phyloP scores from a whole-genome alignment of 306 rosid species.

The Lathyrus oleraceus region DNA sequence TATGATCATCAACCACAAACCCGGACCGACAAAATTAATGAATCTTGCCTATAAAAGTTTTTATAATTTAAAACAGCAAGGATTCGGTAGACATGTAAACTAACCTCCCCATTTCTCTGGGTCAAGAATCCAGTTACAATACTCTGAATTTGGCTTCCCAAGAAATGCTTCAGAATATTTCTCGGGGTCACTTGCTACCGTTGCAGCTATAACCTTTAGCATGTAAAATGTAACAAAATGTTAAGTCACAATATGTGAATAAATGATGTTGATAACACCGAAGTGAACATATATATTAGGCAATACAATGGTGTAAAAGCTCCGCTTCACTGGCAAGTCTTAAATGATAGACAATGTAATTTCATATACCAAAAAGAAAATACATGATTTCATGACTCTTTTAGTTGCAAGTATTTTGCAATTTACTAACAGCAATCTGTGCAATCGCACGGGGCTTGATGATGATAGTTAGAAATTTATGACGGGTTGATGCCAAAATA shows the following conservation, averaged over 20 bases:
- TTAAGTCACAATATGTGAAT: slow-evolving; percentile 9
- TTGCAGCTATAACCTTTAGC: slow-evolving; percentile 84
- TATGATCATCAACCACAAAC: slow-evolving; percentile 18
- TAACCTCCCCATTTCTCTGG: slow-evolving; percentile 98
- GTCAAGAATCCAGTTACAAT: slow-evolving; percentile 91
- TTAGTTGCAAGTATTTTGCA: background rate
- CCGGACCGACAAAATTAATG: slow-evolving; percentile 13
- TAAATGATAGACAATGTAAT: slow-evolving; percentile 13
- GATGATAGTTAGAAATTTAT: background rate
- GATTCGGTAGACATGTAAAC: slow-evolving; percentile 31
- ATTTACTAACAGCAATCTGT: slow-evolving; percentile 5
- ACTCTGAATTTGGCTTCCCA: slow-evolving; percentile 84
- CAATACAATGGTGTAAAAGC: slow-evolving; percentile 6
- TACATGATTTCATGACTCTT: slow-evolving; percentile 4
- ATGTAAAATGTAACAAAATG: slow-evolving; percentile 26
- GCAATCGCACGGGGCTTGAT: background rate
- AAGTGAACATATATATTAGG: background rate
- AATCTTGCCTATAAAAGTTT: background rate
- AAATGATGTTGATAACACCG: slow-evolving; percentile 26
- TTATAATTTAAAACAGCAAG: slow-evolving; percentile 1
- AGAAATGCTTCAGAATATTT: slow-evolving; percentile 87
- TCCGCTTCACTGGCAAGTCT: slow-evolving; percentile 10
- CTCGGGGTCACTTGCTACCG: slow-evolving; percentile 81
- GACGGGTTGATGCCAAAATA: slow-evolving; percentile 9
- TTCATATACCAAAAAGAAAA: background rate